Evolutionary conservation across 2,329 filamentous ascomycete species (phyloP).

Genomic region (Calonectria hawksworthii): DNA sequence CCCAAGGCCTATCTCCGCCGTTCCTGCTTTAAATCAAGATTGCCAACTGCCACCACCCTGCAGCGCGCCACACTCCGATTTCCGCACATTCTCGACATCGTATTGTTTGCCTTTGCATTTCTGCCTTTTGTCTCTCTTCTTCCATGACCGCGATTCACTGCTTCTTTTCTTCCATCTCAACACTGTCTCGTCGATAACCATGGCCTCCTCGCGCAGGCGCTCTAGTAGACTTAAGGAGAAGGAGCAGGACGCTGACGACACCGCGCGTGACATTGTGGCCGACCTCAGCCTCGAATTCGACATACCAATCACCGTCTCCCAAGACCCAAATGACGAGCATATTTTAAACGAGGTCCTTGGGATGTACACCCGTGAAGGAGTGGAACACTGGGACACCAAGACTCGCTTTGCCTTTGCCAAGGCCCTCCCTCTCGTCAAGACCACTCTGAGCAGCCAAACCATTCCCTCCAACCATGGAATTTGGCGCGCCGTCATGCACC

Average conservation of each 20-base stretch:
- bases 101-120: not conserved
- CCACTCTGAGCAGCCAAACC: not conserved
- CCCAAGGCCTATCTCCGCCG: not conserved
- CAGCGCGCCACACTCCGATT: not conserved
- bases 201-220: not conserved
- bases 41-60: not conserved
- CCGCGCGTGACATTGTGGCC: not conserved
- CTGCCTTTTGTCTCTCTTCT: not conserved
- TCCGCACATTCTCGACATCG: not conserved
- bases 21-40: not conserved
- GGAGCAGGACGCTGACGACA: not conserved
- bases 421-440: slow-evolving; percentile 11
- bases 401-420: slow-evolving; percentile 20
- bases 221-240: not conserved
- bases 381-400: slow-evolving; percentile 1
- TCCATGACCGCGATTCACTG: too few species aligned
- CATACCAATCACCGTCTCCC: slow-evolving; percentile 6
- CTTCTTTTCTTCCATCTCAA: not conserved
- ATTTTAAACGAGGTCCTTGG: slow-evolving; percentile 1
- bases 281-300: slow-evolving; percentile 5
- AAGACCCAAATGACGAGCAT: not conserved
- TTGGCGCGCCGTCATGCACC: not conserved
- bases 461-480: slow-evolving; percentile 13
- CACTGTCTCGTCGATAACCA: not conserved
- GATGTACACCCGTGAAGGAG: slow-evolving; percentile 14